Conservation (phyloP, 139 green algal species). For the Ostreobium quekettii region DNA sequence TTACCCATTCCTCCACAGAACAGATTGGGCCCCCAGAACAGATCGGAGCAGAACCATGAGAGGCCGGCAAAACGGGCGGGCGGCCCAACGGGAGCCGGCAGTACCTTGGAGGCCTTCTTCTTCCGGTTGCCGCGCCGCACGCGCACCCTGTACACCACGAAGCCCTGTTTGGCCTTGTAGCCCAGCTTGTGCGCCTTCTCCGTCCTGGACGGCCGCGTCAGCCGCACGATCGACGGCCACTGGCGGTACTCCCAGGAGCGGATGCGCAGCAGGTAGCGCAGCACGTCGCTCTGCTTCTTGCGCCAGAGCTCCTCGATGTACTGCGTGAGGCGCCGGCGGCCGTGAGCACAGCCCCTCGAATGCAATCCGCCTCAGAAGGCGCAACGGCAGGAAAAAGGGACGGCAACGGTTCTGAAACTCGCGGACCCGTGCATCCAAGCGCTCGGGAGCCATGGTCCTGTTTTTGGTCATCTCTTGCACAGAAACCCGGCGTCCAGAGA, state of each 20-base stretch:
- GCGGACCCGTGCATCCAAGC: not conserved
- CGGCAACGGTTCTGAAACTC: not conserved
- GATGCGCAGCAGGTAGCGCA: constrained; percentile 97
- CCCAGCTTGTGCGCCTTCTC: constrained; percentile 96
- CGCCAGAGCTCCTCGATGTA: constrained; percentile 98
- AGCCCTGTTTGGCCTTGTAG: constrained; percentile 97
- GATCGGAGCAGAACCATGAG: no score
- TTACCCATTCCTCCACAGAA: no score
- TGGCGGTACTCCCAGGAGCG: constrained; percentile 99
- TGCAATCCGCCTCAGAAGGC: no score
- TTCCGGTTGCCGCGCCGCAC: constrained; percentile 95
- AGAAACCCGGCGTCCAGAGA: no score
- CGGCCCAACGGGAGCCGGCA: no score
- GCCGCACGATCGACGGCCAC: constrained; percentile 78
- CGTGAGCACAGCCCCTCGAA: not conserved
- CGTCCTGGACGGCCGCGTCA: constrained; percentile 77
- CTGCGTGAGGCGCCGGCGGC: constrained; percentile 56
- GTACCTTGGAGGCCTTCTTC: constrained; percentile 87
- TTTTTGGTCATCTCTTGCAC: no score
- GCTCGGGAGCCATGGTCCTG: no score
- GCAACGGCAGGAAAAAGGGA: no score
- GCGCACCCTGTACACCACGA: constrained; percentile 91
- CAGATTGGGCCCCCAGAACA: no score
- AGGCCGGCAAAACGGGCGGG: constrained; percentile 3
- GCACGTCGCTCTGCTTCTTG: constrained; percentile 98